These are phyloP conservation scores for Crassisporium funariophilum DNA, from an alignment of 768 basidiomycete genomes.

Conservation along the genomic window DNA sequence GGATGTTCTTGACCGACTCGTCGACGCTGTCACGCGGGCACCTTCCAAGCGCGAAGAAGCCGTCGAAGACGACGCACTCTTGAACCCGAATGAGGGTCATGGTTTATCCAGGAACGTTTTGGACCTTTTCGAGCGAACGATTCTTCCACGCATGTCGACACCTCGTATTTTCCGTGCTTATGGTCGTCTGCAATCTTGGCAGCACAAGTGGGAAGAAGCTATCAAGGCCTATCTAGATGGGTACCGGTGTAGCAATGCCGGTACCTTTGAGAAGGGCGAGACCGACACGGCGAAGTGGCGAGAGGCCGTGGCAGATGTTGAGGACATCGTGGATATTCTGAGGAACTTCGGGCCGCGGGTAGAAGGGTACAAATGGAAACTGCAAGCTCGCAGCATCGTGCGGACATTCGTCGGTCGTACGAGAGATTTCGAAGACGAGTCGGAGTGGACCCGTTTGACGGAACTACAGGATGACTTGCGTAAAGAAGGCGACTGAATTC, in stretches of 20 bases:
- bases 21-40: slow-evolving; percentile 78
- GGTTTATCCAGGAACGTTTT: slow-evolving; percentile 68
- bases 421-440: slow-evolving; percentile 86
- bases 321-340: slow-evolving; percentile 82
- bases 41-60: slow-evolving; percentile 41
- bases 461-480: slow-evolving; percentile 68
- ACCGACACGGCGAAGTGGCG: slow-evolving; percentile 69
- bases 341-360: slow-evolving; percentile 79
- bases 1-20: slow-evolving; percentile 87
- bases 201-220: slow-evolving; percentile 72
- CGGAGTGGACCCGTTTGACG: slow-evolving; percentile 74
- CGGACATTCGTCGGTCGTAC: slow-evolving; percentile 89
- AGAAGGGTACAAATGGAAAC: slow-evolving; percentile 68
- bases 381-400: slow-evolving; percentile 85
- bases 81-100: slow-evolving; percentile 63
- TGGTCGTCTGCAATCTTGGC: slow-evolving; percentile 77
- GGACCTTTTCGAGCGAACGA: slow-evolving; percentile 72
- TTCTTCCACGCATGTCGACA: slow-evolving; percentile 82
- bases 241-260: slow-evolving; percentile 72
- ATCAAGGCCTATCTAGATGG: slow-evolving; percentile 83
- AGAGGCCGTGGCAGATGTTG: slow-evolving; percentile 76
- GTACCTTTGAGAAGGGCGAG: slow-evolving; percentile 65
- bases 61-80: slow-evolving; percentile 24
- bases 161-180: slow-evolving; percentile 82
- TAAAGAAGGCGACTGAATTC: slow-evolving; percentile 32